A percentile compares a stretch with the other conserved stretches of the same genome.
These are phyloP conservation scores for Alternaria incomplexa DNA, from an alignment of 2,329 filamentous ascomycete genomes.

Conservation along the genomic window DNA sequence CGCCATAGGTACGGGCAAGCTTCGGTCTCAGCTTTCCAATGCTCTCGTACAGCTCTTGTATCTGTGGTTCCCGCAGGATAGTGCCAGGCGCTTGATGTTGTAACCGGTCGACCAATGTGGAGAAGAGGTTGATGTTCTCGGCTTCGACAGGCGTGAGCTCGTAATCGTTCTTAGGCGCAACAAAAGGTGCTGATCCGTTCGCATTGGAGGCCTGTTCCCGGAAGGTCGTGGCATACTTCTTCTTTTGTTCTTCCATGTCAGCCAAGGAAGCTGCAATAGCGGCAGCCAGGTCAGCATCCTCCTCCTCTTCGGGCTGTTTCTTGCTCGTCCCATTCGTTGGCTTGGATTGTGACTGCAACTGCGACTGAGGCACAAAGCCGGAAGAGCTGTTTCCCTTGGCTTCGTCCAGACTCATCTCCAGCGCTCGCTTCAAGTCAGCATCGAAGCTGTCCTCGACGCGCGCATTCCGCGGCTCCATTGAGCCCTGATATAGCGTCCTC, in stretches of 20 bases:
- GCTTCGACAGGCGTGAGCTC: slow-evolving; percentile 92
- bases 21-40: slow-evolving; percentile 94
- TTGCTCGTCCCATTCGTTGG: slow-evolving; percentile 45
- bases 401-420: slow-evolving; percentile 97
- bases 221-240: slow-evolving; percentile 81
- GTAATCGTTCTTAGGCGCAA: slow-evolving; percentile 86
- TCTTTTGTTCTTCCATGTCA: slow-evolving; percentile 98
- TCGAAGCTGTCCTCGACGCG: slow-evolving; percentile 91
- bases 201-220: slow-evolving; percentile 75
- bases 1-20: slow-evolving; percentile 91
- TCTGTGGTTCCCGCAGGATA: slow-evolving; percentile 94
- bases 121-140: slow-evolving; percentile 96
- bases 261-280: slow-evolving; percentile 93
- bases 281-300: slow-evolving; percentile 90
- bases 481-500: slow-evolving; percentile 68
- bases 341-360: slow-evolving; percentile 51
- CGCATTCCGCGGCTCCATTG: slow-evolving; percentile 90
- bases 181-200: slow-evolving; percentile 53
- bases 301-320: slow-evolving; percentile 69
- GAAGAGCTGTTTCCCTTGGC: slow-evolving; percentile 73
- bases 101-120: slow-evolving; percentile 89
- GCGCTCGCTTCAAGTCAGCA: slow-evolving; percentile 88
- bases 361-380: slow-evolving; percentile 73
- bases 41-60: slow-evolving; percentile 96
- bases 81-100: slow-evolving; percentile 96